Evolutionary conservation across 768 basidiomycete species (phyloP), one percentile per base, ranked within the genome.

Genomic region (Phanerodontia chrysosporium): DNA sequence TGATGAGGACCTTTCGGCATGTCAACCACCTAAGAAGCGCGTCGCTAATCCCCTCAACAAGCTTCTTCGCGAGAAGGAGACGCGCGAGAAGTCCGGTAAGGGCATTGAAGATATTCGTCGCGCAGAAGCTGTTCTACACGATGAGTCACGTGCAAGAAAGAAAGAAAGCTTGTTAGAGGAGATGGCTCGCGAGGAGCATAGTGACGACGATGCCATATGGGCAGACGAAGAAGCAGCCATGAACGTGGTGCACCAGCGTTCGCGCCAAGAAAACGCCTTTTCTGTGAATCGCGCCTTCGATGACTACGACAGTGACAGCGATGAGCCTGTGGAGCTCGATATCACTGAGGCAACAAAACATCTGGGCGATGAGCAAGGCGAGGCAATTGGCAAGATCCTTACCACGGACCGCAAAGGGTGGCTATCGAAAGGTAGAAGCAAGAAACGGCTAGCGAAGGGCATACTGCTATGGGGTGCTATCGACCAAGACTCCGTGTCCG

Each of bases 11-110:
- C 5, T 8, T 27, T n/a, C 13, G 22, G n/a, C 32, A 2, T 42
- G 21, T 24, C 28, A 21, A 30, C 57, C 61, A 30, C 49, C 58
- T 6, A 59, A 48, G 21, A 67, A 65, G 68, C 12, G n/a, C n/a
- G 44, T 27, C 9, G 24, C 32, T 30, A 81, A 84, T 61, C 86
- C 87, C 10, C 74, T 89, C 22, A 78, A 76, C 51, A 77, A 73
- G 1, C 76, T 70, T 3, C 59, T 70, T 4, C 61, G 63, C n/a
- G 66, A 69, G 59, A 70, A 70, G 55, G 39, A 51, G 30, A 64
- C 42, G 22, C 64, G 63, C 8, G 69, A 67, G 25, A 66, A 61
- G 39, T 59, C 54, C 2, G 67, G 69, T 0, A 63, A 53, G 0
- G 69, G 67, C 24, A 60, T 62, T 52, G 60, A 60, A 22, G 64